Base-by-base conservation (phyloP, 805 yeast genomes). In the Ogataea naganishii region DNA sequence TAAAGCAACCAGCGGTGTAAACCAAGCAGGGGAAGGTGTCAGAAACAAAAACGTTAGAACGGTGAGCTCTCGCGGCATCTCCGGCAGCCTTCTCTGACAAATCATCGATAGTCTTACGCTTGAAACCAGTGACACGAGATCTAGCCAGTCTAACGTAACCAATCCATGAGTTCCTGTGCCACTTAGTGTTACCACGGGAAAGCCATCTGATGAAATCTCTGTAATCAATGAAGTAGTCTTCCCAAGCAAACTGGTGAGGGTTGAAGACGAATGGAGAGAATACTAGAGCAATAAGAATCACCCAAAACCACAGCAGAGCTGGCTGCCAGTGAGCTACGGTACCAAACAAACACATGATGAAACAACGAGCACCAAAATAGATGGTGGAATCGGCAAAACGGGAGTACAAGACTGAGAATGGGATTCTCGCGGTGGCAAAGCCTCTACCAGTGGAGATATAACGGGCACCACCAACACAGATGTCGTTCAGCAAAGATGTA, bases 211-310 rank as follows among this genome's bases (percentile, higher is more conserved):
- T 79, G 62, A 73, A 92, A 53, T 85, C 95, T 58, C 95, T 75
- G 72, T 92, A 92, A 59, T 92, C 98, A 55, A 89, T 75, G 62
- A 89, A 85, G 74, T 81, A 89, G 61, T 88, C 96, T 54, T 79
- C 82, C 88, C 94, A 80, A 30, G 96, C 76, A 59, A 88, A 92
- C 66, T 92, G 97, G 63, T 89, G 96, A 27, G 98, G 98, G 63
- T 92, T 92, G 75, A 85, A 92, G 37, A 92, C 52, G 58, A 89
- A 86, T 49, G 98, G 98, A 28, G 97, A 80, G 45, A 85, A 74
- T 62, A 85, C 71, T 62, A 92, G 69, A 3, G 97, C 83, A 27
- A 86, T 68, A 45, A 86, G 65, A 13, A 95, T 80, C 36, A 92
- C 80, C 96, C 97, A 92, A 75, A 92, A 92, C 96, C 96, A 92